Base-by-base conservation (phyloP, 768 basidiomycete species). In the Tylopilus vinaceipallidus region DNA sequence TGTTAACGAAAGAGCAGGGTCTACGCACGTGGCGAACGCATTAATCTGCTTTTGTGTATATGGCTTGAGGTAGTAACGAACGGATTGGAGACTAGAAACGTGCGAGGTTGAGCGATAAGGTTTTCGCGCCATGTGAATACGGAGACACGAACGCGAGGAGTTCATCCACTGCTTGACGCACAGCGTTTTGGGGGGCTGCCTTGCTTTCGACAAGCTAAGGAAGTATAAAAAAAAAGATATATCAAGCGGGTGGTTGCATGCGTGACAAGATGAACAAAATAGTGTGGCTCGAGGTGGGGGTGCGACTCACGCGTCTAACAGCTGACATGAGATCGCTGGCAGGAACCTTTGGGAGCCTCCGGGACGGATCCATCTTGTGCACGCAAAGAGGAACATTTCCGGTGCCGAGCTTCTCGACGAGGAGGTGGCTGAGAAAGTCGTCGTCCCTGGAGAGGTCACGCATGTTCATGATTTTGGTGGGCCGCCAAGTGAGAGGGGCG, bases 391-490 rank as follows among this genome's bases (percentile, higher is more conserved):
- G 90, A 8, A 86, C 84, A 32, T 61, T 70, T 27, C 86, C 86
- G 3, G 89, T 89, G 37, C 91, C 90, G 29, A 93, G 81, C 60
- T 91, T 91, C 73, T 93, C 90, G 54, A 93, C 88, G 49, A 93
- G 82, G 33, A 93, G 78, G 72, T 92, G 88, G 62, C 86, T 88
- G 66, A 93, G 83, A 67, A 91, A 92, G 71, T 93, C 91, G 68
- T 93, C 91, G 72, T 93, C 91, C 69, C 82, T 84, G 62, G 90
- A 88, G 53, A 93, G 80, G 80, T 93, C 91, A 70, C 81, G 80
- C 78, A 89, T 86, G 73, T 89, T 88, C 89, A 92, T 92, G 59
- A 88, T 84, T 76, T 88, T 91, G 42, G 88, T 91, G 17, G 84
- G 84, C 36, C 86, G 82, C 89, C 89, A 91, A 71, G 71, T 59